Conservation (phyloP, 441 rosid species). For the Croton setiger region DNA sequence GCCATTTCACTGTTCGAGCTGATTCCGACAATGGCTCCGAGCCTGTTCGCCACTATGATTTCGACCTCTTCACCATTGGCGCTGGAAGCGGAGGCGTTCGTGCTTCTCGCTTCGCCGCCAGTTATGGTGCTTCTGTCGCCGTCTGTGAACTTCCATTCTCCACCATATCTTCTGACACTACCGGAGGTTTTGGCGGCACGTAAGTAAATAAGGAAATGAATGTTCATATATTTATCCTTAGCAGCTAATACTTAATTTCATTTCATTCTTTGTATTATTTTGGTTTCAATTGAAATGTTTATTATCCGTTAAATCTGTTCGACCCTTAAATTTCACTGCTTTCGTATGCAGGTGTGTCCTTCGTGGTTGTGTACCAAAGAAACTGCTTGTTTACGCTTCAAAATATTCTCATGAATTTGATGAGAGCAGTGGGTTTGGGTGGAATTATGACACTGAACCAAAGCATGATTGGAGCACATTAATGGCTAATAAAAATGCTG, state of each 20-base stretch:
- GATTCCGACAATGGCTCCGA: constrained; percentile 61
- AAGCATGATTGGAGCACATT: constrained; percentile 87
- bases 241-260: not conserved
- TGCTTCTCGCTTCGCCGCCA: constrained; percentile 83
- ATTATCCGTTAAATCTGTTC: not conserved
- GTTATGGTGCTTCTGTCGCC: constrained; percentile 82
- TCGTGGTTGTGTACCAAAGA: constrained; percentile 95
- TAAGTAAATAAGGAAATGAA: constrained; percentile 28
- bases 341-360: constrained; percentile 60
- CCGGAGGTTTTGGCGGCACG: constrained; percentile 98
- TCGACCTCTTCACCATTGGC: constrained; percentile 89
- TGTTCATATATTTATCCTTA: not conserved
- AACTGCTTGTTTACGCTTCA: constrained; percentile 80
- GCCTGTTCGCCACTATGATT: constrained; percentile 55
- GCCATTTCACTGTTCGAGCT: constrained; percentile 44
- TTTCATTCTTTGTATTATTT: too few relatives aligned
- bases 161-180: constrained; percentile 76
- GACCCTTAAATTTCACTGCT: not conserved
- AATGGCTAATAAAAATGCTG: constrained; percentile 90
- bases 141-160: constrained; percentile 93
- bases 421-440: constrained; percentile 86
- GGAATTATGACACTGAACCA: constrained; percentile 73
- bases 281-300: not conserved
- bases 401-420: constrained; percentile 86
- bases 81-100: constrained; percentile 98